These are phyloP conservation scores for Lipomyces yarrowii DNA, from an alignment of 1,139 yeast species.

Conservation along the genomic window DNA sequence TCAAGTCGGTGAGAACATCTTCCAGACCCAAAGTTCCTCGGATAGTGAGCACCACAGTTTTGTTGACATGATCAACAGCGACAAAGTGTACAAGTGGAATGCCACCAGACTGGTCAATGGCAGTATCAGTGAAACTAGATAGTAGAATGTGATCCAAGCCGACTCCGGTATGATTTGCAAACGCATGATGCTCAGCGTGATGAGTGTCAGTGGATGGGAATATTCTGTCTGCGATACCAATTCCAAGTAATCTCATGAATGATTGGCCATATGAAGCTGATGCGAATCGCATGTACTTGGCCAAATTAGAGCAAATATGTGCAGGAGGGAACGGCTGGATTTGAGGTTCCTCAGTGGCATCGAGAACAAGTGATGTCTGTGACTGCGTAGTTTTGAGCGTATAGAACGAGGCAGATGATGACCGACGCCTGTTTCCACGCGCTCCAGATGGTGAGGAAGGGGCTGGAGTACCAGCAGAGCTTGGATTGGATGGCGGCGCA, in stretches of 20 bases:
- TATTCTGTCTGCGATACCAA: constrained; percentile 36
- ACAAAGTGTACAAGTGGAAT: constrained; percentile 43
- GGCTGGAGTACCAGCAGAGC: neutral
- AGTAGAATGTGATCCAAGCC: constrained; percentile 40
- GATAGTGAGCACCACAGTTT: constrained; percentile 42
- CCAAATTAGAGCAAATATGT: constrained; percentile 39
- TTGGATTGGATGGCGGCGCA: constrained; percentile 6
- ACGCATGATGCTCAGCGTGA: constrained; percentile 43
- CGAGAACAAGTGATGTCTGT: constrained; percentile 29
- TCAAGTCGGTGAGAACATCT: constrained; percentile 43
- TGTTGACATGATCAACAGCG: constrained; percentile 41
- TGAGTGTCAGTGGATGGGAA: constrained; percentile 35
- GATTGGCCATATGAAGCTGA: constrained; percentile 45
- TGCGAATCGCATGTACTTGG: constrained; percentile 42
- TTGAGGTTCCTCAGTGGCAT: constrained; percentile 24
- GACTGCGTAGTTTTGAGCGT: constrained; percentile 27
- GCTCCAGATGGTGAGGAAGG: constrained; percentile 7
- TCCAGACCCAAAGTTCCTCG: constrained; percentile 44
- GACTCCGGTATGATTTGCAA: constrained; percentile 42
- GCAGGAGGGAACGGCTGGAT: constrained; percentile 37
- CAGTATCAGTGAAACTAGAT: constrained; percentile 40
- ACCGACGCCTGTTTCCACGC: constrained; percentile 9
- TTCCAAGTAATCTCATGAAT: constrained; percentile 42
- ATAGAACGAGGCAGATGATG: constrained; percentile 15
- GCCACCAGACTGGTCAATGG: constrained; percentile 38